phyloP scores from a whole-genome alignment of 2,329 filamentous ascomycete genomes.

The Teratosphaeria nubilosa region DNA sequence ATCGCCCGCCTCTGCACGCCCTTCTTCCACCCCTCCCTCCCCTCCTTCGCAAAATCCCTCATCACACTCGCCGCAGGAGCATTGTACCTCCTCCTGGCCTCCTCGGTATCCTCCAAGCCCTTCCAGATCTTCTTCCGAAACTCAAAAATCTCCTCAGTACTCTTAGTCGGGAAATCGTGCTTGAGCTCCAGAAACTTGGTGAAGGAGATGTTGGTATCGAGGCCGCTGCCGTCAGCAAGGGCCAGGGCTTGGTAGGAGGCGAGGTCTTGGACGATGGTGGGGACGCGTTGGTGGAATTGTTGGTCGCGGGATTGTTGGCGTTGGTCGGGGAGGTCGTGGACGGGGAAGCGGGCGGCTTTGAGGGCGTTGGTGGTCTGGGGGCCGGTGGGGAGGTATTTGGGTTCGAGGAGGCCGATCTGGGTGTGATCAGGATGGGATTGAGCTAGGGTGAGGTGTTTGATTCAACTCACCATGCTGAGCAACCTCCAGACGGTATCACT shows the following conservation, averaged over 20 bases:
- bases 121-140: neutral
- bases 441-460: neutral
- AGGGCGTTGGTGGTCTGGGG: conserved; percentile 23
- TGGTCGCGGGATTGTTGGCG: neutral
- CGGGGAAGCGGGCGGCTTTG: conserved; percentile 21
- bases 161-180: neutral
- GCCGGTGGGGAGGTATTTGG: conserved; percentile 27
- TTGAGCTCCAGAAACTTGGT: neutral
- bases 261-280: neutral
- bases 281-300: neutral
- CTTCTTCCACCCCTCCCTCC: neutral
- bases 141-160: neutral
- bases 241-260: neutral
- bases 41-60: neutral
- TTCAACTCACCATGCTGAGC: conserved; percentile 58
- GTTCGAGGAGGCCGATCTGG: conserved; percentile 34
- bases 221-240: neutral
- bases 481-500: conserved; percentile 82
- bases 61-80: neutral
- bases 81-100: neutral
- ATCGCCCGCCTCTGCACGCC: neutral
- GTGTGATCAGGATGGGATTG: neutral
- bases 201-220: neutral
- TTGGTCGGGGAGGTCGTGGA: conserved; percentile 10
- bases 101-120: neutral